A percentile compares a stretch with the other conserved stretches of the same genome.
phyloP scores from a whole-genome alignment of 1,139 yeast genomes.

The Taiozyma onychis region DNA sequence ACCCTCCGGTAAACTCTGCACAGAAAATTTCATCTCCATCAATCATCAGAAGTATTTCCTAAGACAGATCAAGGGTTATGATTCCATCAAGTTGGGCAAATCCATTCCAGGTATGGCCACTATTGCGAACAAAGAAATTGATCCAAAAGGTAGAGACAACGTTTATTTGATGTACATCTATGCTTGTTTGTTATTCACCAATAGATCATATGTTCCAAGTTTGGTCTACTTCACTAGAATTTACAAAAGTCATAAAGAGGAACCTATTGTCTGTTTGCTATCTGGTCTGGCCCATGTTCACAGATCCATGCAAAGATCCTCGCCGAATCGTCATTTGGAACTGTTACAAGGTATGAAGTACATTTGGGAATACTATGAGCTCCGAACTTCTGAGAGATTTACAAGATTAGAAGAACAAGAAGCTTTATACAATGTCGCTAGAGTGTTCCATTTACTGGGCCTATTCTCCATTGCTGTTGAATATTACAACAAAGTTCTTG shows the following conservation, averaged over 20 bases:
- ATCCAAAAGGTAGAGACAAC: slow-evolving; percentile 44
- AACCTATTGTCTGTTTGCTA: slow-evolving; percentile 72
- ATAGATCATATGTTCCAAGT: slow-evolving; percentile 77
- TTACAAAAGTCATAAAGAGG: slow-evolving; percentile 57
- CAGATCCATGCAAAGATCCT: slow-evolving; percentile 85
- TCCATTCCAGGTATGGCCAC: slow-evolving; percentile 77
- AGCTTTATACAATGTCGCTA: slow-evolving; percentile 75
- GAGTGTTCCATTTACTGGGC: slow-evolving; percentile 81
- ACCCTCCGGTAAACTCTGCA: slow-evolving; percentile 53
- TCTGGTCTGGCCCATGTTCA: slow-evolving; percentile 84
- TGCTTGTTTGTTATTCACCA: slow-evolving; percentile 75
- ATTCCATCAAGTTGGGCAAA: slow-evolving; percentile 49
- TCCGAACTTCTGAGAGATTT: slow-evolving; percentile 28
- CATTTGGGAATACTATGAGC: slow-evolving; percentile 61
- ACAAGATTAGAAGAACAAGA: slow-evolving; percentile 64
- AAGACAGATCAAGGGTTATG: slow-evolving; percentile 86
- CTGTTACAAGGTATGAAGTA: slow-evolving; percentile 81
- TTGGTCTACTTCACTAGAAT: slow-evolving; percentile 61
- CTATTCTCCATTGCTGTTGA: slow-evolving; percentile 63
- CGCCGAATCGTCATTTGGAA: slow-evolving; percentile 81
- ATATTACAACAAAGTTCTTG: slow-evolving; percentile 65
- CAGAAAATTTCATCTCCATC: slow-evolving; percentile 62
- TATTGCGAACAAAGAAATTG: slow-evolving; percentile 43
- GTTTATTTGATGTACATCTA: slow-evolving; percentile 73
- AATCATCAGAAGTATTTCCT: slow-evolving; percentile 86